These are phyloP conservation scores for Rhazya stricta DNA, from an alignment of 257 asterid species.

Conservation along the genomic window DNA sequence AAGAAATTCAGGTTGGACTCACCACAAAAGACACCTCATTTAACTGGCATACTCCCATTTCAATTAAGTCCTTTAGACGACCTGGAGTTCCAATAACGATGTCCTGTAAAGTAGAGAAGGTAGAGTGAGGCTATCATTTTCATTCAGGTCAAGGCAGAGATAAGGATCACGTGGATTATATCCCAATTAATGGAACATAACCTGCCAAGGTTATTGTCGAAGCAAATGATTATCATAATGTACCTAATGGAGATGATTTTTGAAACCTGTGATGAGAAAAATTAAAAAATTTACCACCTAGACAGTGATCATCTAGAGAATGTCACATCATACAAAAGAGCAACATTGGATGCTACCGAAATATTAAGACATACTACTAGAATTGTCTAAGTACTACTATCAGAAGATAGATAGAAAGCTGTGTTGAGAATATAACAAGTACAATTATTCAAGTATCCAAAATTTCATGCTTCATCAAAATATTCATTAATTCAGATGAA, in stretches of 20 bases:
- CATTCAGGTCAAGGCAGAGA: not conserved
- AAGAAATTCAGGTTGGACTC: slow-evolving; percentile 26
- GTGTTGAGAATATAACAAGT: not conserved
- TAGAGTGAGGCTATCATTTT: not conserved
- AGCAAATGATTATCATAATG: not conserved
- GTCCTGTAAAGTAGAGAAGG: slow-evolving; percentile 46
- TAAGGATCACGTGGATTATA: not conserved
- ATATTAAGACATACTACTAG: not conserved
- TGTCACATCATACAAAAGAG: not conserved
- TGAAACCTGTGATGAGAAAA: not conserved
- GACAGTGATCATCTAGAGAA: not conserved
- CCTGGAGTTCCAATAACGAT: slow-evolving; percentile 99
- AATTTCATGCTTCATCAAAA: too few relatives aligned
- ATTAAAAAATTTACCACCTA: not conserved
- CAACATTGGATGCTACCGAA: not conserved
- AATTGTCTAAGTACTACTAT: not conserved
- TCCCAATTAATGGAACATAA: not conserved
- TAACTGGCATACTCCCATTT: slow-evolving; percentile 71
- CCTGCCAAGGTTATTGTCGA: not conserved
- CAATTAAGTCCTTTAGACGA: slow-evolving; percentile 87
- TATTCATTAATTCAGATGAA: not conserved
- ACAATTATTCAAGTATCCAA: not conserved
- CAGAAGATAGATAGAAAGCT: not conserved
- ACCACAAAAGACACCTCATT: slow-evolving; percentile 91
- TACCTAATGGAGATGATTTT: not conserved